Conservation (phyloP, 192 early-diverging fungal genomes). For the Coemansia sp. region DNA sequence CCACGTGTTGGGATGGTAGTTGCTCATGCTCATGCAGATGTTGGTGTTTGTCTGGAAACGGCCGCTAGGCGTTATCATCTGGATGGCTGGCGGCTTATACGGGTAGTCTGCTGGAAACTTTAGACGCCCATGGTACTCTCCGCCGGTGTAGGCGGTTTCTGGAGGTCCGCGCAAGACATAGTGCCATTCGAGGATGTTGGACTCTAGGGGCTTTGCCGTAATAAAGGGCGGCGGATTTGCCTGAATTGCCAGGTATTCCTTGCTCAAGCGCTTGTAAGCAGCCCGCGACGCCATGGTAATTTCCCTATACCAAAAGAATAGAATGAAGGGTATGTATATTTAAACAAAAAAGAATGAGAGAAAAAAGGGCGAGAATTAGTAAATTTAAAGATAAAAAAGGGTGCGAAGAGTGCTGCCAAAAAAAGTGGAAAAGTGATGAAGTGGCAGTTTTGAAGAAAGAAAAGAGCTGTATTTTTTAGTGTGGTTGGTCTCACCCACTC, state of each 20-base stretch:
- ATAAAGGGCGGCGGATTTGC: slow-evolving; percentile 87
- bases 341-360: background rate
- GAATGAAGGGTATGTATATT: slow-evolving; percentile 3
- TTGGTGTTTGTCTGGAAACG: slow-evolving; percentile 91
- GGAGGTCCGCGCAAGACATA: slow-evolving; percentile 95
- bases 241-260: slow-evolving; percentile 78
- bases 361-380: slow-evolving; percentile 2
- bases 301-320: background rate
- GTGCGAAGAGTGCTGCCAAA: background rate
- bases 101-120: slow-evolving; percentile 95
- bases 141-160: slow-evolving; percentile 89
- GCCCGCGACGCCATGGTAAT: slow-evolving; percentile 75
- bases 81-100: slow-evolving; percentile 85
- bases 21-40: slow-evolving; percentile 95
- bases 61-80: slow-evolving; percentile 82
- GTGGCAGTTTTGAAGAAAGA: background rate
- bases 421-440: too few species aligned
- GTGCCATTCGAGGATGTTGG: slow-evolving; percentile 98
- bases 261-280: slow-evolving; percentile 74
- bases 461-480: background rate
- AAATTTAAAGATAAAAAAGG: slow-evolving; percentile 3
- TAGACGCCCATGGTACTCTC: slow-evolving; percentile 91
- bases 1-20: slow-evolving; percentile 93
- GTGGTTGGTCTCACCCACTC: background rate
- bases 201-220: slow-evolving; percentile 87